Evolutionary conservation across 768 basidiomycete genomes (phyloP), one percentile per base, ranked within the genome.

Genomic region (Leccinum subtestaceum): DNA sequence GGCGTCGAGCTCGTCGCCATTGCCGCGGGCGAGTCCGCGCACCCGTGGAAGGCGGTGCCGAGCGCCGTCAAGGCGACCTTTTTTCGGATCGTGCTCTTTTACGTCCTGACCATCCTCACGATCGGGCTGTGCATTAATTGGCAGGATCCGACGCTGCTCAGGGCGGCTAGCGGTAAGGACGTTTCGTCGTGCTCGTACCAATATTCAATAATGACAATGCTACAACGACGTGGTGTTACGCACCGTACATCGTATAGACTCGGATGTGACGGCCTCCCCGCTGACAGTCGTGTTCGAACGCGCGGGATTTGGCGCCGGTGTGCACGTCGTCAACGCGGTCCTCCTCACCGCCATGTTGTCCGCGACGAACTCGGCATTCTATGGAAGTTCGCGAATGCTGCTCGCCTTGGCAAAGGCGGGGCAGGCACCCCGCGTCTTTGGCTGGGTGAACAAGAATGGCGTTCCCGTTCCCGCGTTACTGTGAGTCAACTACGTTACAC

Each of bases 1-100:
- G 85, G 86, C 17, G 83, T 88, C 31, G 87, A 88, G 63, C 78
- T 91, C 10, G 87, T 89, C 45, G 83, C 86, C 3, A 71, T 90
- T 32, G 87, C 88, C n/a, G 87, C 88, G 10, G 85, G 86, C 34
- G 88, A 89, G 73, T 84, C 84, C 6, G 79, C 78, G 49, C 79
- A 79, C 63, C 88, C 88, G 1, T 77, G 85, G 72, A 83, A 84
- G 68, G 72, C 84, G 1, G 81, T 89, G 29, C 87, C 86, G 3
- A 73, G 77, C 0, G 88, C 88, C 1, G 80, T 88, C 70, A 86
- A 85, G 64, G 83, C 83, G 38, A 87, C 86, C 0, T 88, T 88
- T 73, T 77, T 85, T 74, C 80, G 86, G 36, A 85, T 87, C 60
- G 70, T 84, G 43, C 64, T 89, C 21, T 86, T 89, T 67, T 89